Base-by-base conservation (phyloP, 192 early-diverging fungal species). In the Gryganskiella cystojenkinii region DNA sequence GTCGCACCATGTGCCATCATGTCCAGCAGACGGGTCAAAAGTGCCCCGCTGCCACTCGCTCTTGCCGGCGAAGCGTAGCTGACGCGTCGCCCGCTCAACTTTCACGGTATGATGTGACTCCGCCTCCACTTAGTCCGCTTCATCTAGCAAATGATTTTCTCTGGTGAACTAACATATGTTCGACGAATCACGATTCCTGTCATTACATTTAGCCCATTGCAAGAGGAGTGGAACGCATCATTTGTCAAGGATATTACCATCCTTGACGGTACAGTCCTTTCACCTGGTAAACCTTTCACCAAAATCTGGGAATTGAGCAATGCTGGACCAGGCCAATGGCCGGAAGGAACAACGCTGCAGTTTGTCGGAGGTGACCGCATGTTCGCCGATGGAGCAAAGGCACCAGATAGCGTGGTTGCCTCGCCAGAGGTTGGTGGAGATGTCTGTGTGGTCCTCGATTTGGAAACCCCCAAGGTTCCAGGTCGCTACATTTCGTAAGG, bases 261-360 rank as follows among this genome's bases (percentile, higher is more conserved):
- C 52, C 87, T 85, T 17, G 90, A 92, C 56, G 85, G 86, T 24
- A 82, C 87, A 9, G 54, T 61, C 0, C 64, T 91, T 8, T 49
- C 40, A 1, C 64, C 86, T 5, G 78, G 71, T 56, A 70, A 82
- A 34, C 67, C 43, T 20, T 90, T 92, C 58, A 54, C 83, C 28
- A 92, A 92, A 83, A 87, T 90, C 14, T 92, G 91, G 91, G 87
- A 86, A 49, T 75, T 91, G 57, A 70, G 65, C 31, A 92, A 92
- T 63, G 67, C 83, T 68, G 90, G 90, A 49, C 55, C 64, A 22
- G 55, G 17, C 25, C 81, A 83, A 50, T 92, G 91, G 91, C 90
- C 91, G 0, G 60, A 81, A 70, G 84, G 86, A 24, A 85, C 84
- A 9, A 73, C 81, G 54, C 62, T 92, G 8, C 80, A 82, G 4